Conservation (phyloP, 2,329 filamentous ascomycete species). For the Pseudogymnoascus sp. region DNA sequence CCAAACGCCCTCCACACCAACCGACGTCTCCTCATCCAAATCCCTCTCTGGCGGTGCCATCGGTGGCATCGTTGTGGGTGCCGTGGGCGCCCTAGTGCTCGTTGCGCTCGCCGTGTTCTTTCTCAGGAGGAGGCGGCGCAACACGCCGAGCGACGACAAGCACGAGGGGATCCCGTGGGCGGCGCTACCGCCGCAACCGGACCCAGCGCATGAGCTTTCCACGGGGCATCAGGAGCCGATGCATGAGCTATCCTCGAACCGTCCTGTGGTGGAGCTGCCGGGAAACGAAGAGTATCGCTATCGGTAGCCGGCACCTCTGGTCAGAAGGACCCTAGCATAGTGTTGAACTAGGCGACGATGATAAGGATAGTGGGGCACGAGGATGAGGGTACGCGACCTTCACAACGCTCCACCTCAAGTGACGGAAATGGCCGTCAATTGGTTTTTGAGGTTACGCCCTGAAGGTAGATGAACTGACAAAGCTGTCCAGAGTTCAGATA, state of each 20-base stretch:
- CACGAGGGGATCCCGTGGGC: background rate
- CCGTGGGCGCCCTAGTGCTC: background rate
- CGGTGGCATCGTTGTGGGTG: slow-evolving; percentile 1
- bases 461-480: background rate
- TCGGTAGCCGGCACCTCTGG: background rate
- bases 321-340: background rate
- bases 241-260: background rate
- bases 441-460: background rate
- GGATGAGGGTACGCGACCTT: background rate
- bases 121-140: slow-evolving; percentile 8
- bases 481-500: background rate
- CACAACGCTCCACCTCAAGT: background rate
- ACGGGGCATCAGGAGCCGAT: background rate
- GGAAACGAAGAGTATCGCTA: background rate
- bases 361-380: background rate
- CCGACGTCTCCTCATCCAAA: background rate
- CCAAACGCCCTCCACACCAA: background rate
- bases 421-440: background rate
- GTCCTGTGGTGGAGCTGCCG: background rate
- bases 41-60: slow-evolving; percentile 8
- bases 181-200: background rate
- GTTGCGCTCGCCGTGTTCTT: slow-evolving; percentile 1
- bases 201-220: background rate
- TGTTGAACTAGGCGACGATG: background rate
- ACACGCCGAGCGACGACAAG: background rate